Evolutionary conservation across 2,329 filamentous ascomycete species (phyloP).

Genomic region (Fusarium domesticum): DNA sequence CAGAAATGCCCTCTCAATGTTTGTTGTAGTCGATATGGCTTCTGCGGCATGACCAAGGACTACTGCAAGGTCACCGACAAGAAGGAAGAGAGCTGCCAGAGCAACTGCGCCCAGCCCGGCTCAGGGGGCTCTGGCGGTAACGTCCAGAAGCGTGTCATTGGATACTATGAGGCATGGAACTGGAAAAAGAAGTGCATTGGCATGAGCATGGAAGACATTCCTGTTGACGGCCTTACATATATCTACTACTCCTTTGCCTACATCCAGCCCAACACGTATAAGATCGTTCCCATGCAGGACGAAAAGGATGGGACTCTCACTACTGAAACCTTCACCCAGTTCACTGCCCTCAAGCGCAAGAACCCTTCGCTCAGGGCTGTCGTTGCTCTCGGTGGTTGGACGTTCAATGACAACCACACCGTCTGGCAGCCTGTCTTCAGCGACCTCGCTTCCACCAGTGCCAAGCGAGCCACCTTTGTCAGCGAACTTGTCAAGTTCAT

Average conservation of each 20-base stretch:
- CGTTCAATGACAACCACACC: constrained; percentile 25
- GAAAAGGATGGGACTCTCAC: not conserved
- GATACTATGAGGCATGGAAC: constrained; percentile 34
- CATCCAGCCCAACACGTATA: constrained; percentile 30
- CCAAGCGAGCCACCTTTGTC: constrained; percentile 37
- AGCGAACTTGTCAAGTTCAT: constrained; percentile 27
- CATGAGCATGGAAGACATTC: constrained; percentile 15
- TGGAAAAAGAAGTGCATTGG: constrained; percentile 7
- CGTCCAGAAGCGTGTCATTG: constrained; percentile 25
- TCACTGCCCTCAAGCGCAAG: constrained; percentile 32
- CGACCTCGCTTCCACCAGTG: constrained; percentile 19
- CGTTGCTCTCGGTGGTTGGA: constrained; percentile 43
- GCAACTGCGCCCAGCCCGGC: constrained; percentile 12
- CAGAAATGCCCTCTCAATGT: constrained; percentile 38
- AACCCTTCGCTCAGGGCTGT: constrained; percentile 30
- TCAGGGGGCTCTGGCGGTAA: constrained; percentile 7
- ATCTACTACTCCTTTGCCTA: constrained; percentile 35
- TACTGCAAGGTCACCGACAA: not conserved
- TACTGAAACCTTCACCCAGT: constrained; percentile 16
- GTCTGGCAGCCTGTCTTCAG: constrained; percentile 26
- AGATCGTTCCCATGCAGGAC: constrained; percentile 30
- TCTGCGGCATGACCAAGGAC: constrained; percentile 1
- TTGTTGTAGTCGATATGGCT: constrained; percentile 20
- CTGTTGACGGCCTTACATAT: constrained; percentile 24
- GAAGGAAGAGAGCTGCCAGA: constrained; percentile 9